phyloP scores from a whole-genome alignment of 2,329 filamentous ascomycete species.

The Grosmannia huntii region DNA sequence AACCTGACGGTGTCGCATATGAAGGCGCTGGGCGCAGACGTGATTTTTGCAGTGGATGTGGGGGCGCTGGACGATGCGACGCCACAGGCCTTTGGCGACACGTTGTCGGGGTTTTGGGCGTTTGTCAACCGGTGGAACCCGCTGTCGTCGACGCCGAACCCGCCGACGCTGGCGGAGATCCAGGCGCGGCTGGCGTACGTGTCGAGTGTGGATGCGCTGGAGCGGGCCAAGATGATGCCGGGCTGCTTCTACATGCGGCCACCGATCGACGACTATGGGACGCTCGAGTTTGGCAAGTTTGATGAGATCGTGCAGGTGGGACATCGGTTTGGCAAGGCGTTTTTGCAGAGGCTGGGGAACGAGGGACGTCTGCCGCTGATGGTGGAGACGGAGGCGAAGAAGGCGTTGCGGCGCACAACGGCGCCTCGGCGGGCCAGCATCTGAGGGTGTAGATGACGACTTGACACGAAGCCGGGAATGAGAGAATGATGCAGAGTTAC shows the following conservation, averaged over 20 bases:
- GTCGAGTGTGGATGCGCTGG: constrained; percentile 83
- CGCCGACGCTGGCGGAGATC: constrained; percentile 89
- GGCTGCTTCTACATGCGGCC: constrained; percentile 96
- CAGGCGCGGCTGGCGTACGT: constrained; percentile 92
- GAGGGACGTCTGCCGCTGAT: constrained; percentile 61
- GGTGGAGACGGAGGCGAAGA: constrained; percentile 66
- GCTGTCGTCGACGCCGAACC: constrained; percentile 77
- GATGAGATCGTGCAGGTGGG: constrained; percentile 91
- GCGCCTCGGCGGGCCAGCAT: constrained; percentile 70
- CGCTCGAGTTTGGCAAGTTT: constrained; percentile 92
- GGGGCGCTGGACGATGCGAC: constrained; percentile 84
- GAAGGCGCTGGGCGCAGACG: constrained; percentile 84
- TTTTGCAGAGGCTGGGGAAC: constrained; percentile 61
- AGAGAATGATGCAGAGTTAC: too few species aligned
- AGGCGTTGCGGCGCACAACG: constrained; percentile 63
- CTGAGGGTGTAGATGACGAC: not conserved
- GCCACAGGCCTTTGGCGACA: constrained; percentile 87
- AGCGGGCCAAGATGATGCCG: constrained; percentile 79
- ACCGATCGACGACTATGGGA: constrained; percentile 85
- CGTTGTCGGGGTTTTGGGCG: constrained; percentile 88
- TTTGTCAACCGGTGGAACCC: constrained; percentile 95
- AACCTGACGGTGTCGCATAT: constrained; percentile 95
- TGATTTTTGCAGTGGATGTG: constrained; percentile 93
- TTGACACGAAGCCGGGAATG: too few species aligned
- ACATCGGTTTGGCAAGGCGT: constrained; percentile 74